A percentile compares a stretch with the other conserved stretches of the same genome.
Conservation (phyloP, 305 asterid genomes). For the Solanum aculeatissimum region DNA sequence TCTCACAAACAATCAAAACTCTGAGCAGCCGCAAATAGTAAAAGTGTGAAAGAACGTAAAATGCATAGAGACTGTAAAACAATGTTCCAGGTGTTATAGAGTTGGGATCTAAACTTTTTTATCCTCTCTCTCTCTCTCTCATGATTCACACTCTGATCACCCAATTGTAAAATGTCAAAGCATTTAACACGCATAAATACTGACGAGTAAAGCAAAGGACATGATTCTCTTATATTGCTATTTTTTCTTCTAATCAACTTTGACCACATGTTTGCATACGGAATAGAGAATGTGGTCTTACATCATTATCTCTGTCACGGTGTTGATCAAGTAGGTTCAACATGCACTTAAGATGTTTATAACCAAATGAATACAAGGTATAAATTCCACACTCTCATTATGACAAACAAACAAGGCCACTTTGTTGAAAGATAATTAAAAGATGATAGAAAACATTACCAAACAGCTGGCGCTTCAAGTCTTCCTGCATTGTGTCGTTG, state of each 20-base stretch:
- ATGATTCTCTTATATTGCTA: neutral
- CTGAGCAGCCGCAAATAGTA: neutral
- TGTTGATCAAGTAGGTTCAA: neutral
- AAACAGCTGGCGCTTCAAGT: slow-evolving; percentile 79
- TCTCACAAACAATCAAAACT: neutral
- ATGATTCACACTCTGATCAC: neutral
- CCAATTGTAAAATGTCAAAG: neutral
- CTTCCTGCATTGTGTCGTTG: slow-evolving; percentile 97
- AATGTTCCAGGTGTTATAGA: neutral
- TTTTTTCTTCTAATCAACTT: neutral
- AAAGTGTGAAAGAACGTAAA: neutral
- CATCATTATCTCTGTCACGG: neutral
- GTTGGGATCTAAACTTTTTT: neutral
- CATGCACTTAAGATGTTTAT: neutral
- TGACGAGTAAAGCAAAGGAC: neutral
- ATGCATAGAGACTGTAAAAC: neutral
- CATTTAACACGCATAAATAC: neutral
- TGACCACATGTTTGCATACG: neutral
- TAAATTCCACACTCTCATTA: neutral
- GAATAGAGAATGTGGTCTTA: neutral
- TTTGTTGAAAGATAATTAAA: neutral
- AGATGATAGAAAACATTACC: slow-evolving; percentile 33
- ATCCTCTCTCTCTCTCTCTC: neutral
- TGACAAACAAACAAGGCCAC: neutral
- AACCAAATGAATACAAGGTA: neutral